phyloP scores from a whole-genome alignment of 2,329 filamentous ascomycete genomes.

The Xylaria sp. region DNA sequence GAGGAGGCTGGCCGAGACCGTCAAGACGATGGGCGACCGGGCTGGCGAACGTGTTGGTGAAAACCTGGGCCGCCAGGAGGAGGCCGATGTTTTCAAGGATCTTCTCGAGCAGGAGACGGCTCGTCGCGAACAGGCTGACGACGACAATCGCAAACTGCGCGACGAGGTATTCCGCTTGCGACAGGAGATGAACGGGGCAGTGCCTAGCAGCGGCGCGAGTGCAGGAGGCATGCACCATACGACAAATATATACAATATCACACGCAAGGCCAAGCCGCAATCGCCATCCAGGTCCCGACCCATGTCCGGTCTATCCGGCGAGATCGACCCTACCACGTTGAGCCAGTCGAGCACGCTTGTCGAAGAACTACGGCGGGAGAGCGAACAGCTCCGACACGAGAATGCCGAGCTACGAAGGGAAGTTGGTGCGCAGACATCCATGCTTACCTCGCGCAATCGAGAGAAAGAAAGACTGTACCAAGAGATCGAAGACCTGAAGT shows the following conservation, averaged over 20 bases:
- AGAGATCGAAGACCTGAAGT: constrained; percentile 95
- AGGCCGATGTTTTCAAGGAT: constrained; percentile 91
- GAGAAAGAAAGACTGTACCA: constrained; percentile 95
- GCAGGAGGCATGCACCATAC: constrained; percentile 53
- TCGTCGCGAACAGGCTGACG: constrained; percentile 85
- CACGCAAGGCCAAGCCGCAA: constrained; percentile 53
- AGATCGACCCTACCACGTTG: constrained; percentile 55
- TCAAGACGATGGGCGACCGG: constrained; percentile 57
- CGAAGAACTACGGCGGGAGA: constrained; percentile 72
- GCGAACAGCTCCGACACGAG: constrained; percentile 82
- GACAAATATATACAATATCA: constrained; percentile 69
- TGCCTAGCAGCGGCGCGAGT: constrained; percentile 9
- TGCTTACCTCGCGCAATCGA: constrained; percentile 93
- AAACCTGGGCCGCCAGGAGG: constrained; percentile 58
- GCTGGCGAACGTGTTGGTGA: constrained; percentile 48
- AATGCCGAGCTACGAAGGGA: constrained; percentile 91
- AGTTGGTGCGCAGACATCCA: constrained; percentile 93
- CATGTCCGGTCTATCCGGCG: constrained; percentile 52
- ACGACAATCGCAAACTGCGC: constrained; percentile 80
- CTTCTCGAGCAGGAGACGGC: constrained; percentile 90
- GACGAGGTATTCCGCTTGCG: constrained; percentile 81
- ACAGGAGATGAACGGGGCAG: constrained; percentile 53
- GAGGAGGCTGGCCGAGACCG: constrained; percentile 79
- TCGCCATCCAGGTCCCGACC: constrained; percentile 53
- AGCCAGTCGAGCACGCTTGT: constrained; percentile 68